Conservation (phyloP, 2,329 filamentous ascomycete genomes). For the Aspergillus vadensis region DNA sequence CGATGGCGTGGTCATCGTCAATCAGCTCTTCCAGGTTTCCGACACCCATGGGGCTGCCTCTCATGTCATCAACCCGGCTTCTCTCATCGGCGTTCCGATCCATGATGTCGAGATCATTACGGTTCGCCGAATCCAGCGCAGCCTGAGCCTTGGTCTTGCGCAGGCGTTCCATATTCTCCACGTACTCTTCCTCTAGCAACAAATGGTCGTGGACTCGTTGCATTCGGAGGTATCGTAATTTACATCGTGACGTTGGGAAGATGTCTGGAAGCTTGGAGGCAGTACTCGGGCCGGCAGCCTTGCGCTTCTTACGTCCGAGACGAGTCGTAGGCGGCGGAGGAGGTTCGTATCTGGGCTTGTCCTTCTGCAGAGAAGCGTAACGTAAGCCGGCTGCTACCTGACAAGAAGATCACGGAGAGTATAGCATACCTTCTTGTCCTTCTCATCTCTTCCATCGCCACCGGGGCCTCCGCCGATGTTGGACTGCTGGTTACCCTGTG, state of each 20-base stretch:
- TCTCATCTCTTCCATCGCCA: conserved; percentile 77
- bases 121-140: conserved; percentile 55
- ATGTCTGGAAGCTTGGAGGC: conserved; percentile 92
- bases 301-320: conserved; percentile 98
- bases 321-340: conserved; percentile 95
- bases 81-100: conserved; percentile 95
- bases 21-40: conserved; percentile 98
- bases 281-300: conserved; percentile 86
- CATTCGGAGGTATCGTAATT: conserved; percentile 95
- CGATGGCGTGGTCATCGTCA: conserved; percentile 98
- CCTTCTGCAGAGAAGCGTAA: conserved; percentile 67
- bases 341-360: conserved; percentile 99
- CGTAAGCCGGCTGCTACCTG: neutral
- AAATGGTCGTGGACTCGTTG: conserved; percentile 98
- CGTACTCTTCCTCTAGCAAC: conserved; percentile 95
- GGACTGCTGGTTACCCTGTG: conserved; percentile 65
- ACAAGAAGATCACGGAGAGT: neutral
- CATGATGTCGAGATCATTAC: conserved; percentile 70
- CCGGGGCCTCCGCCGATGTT: conserved; percentile 75
- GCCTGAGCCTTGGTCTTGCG: conserved; percentile 83
- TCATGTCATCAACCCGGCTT: conserved; percentile 94
- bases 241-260: conserved; percentile 95
- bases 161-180: conserved; percentile 96
- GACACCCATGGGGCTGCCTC: conserved; percentile 97
- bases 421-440: conserved; percentile 81